phyloP scores from a whole-genome alignment of 2,329 filamentous ascomycete genomes.

The Karstenula rhodostoma region DNA sequence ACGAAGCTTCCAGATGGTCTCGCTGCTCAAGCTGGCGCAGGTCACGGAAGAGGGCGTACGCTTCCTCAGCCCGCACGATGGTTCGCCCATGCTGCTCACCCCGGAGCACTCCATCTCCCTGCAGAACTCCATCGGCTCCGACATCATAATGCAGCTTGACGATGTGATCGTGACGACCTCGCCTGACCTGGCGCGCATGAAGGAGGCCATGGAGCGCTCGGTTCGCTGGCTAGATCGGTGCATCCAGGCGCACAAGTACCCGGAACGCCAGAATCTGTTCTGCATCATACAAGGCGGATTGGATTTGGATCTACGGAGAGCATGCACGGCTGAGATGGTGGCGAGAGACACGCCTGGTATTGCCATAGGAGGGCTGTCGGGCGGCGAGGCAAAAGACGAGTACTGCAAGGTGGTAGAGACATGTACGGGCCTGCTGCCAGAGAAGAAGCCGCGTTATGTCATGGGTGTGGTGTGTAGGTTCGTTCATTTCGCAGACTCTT shows the following conservation, averaged over 20 bases:
- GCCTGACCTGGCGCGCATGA: constrained; percentile 85
- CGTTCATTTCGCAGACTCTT: not conserved
- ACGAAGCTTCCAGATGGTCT: constrained; percentile 99
- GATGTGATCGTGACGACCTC: constrained; percentile 97
- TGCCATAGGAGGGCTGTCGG: constrained; percentile 92
- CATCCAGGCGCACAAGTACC: constrained; percentile 86
- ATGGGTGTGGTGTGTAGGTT: constrained; percentile 80
- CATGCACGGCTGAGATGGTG: constrained; percentile 89
- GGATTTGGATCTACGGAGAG: constrained; percentile 81
- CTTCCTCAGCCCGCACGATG: constrained; percentile 96
- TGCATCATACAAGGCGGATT: constrained; percentile 98
- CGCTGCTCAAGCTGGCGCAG: constrained; percentile 87
- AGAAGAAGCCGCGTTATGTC: constrained; percentile 95
- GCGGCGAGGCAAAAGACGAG: constrained; percentile 91
- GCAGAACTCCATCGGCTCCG: constrained; percentile 96
- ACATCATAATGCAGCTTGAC: constrained; percentile 99
- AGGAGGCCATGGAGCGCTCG: constrained; percentile 92
- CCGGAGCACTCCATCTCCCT: constrained; percentile 96
- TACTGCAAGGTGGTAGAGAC: constrained; percentile 91
- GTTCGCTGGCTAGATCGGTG: constrained; percentile 96
- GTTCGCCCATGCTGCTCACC: constrained; percentile 93
- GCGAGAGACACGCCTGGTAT: constrained; percentile 92
- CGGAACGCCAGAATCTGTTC: constrained; percentile 88
- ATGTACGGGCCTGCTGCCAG: constrained; percentile 84
- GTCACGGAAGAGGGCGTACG: constrained; percentile 95